A percentile compares a stretch with the other conserved stretches of the same genome.
phyloP scores from a whole-genome alignment of 176 grass and related monocot species.

The Oryza meyeriana region DNA sequence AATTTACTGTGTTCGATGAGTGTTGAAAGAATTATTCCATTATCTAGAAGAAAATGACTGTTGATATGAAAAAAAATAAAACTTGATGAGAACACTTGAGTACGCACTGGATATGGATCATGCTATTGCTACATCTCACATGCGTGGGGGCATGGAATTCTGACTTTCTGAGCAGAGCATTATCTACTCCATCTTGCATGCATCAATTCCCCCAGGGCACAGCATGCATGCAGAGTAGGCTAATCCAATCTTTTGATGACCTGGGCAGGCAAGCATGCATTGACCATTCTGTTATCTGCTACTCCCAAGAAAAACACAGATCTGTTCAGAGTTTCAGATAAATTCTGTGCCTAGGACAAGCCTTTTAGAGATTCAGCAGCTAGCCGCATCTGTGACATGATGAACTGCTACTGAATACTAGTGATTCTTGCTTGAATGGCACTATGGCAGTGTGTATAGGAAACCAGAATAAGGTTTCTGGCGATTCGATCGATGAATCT shows the following conservation, averaged over 20 bases:
- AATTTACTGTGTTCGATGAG: neutral
- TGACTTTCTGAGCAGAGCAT: neutral
- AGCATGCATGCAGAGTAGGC: neutral
- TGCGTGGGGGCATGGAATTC: neutral
- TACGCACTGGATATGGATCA: neutral
- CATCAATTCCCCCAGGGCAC: neutral
- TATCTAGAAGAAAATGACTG: neutral
- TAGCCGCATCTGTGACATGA: neutral
- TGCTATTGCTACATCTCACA: constrained; percentile 12
- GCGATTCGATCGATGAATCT: neutral
- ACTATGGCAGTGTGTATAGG: neutral
- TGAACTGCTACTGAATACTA: neutral
- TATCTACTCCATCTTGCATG: neutral
- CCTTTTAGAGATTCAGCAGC: neutral
- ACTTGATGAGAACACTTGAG: neutral
- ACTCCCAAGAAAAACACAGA: neutral
- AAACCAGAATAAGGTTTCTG: neutral
- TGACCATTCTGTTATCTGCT: neutral
- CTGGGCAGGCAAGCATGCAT: neutral
- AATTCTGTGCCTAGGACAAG: neutral
- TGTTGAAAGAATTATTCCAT: neutral
- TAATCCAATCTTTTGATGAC: neutral
- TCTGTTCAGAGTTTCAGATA: neutral
- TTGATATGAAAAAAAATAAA: neutral
- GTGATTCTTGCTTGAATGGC: neutral